Evolutionary conservation across 2,329 filamentous ascomycete species (phyloP), one percentile per base, ranked within the genome.

Genomic region (Hortaea werneckii): DNA sequence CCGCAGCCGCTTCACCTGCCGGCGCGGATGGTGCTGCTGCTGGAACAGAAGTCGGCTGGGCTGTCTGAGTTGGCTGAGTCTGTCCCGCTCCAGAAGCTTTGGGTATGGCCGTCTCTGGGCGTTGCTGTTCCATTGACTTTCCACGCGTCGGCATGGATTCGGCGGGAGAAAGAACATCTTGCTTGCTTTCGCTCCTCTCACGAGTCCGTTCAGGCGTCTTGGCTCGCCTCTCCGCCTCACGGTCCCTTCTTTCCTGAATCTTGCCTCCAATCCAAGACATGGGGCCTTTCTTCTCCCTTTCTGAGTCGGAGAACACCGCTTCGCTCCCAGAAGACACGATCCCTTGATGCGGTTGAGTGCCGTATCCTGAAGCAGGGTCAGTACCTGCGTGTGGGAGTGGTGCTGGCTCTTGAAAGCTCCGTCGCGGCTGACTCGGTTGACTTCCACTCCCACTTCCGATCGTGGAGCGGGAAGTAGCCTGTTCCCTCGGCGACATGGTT

Each of bases 241-340:
- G 67, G 29, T 76, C 74, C 48, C 72, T 73, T 29, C 76, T 73
- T 38, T 80, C 78, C 29, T 78, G 72, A 46, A 83, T 71, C 63
- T 82, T 83, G 51, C 76, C 78, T 52, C 80, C 76, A 52, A 83
- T 74, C 69, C 81, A 83, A 5, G 75, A 77, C 52, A 83, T 75
- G 1, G 79, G 71, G 1, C 78, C 76, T 50, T 75, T 80, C 62
- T 75, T 79, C 51, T 79, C 74, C 1, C 75, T 79, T 35, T 60
- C 64, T 48, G 54, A 66, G 44, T 68, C 46, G 8, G 60, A 62
- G 43, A 63, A 63, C 8, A 62, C 54, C 1, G 56, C 51, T 37
- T 63, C 59, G 10, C 54, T 57, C 6, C 50, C 39, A 5, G 57
- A 46, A 11, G 51, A 37, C 46, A 56, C 55, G 7, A 49, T 41